Evolutionary conservation across 1,139 yeast genomes (phyloP).

Genomic region (Yarrowia galli): DNA sequence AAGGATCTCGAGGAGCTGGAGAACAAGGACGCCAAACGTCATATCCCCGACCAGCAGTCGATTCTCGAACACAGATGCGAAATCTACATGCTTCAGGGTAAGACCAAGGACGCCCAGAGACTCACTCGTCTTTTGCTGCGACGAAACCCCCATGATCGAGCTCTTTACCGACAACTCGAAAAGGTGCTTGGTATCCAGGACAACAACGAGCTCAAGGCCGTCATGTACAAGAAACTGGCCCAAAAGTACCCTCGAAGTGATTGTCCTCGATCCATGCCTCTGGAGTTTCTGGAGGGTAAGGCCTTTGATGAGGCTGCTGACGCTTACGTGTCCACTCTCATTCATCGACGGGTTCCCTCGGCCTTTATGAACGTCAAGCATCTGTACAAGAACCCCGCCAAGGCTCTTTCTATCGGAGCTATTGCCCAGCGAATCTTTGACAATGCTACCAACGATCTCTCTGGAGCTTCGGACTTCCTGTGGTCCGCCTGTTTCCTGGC

Average conservation of each 20-base stretch:
- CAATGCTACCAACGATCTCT: slow-evolving; percentile 41
- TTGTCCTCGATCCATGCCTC: slow-evolving; percentile 78
- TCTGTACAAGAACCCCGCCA: slow-evolving; percentile 63
- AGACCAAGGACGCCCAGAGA: slow-evolving; percentile 66
- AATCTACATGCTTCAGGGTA: slow-evolving; percentile 58
- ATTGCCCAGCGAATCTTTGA: slow-evolving; percentile 61
- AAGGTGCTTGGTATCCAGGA: slow-evolving; percentile 57
- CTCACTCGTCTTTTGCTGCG: slow-evolving; percentile 74
- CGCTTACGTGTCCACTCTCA: slow-evolving; percentile 64
- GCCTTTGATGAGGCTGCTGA: slow-evolving; percentile 57
- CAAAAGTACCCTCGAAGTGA: slow-evolving; percentile 83
- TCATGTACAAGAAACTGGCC: slow-evolving; percentile 67
- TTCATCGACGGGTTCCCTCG: slow-evolving; percentile 87
- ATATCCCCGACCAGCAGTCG: slow-evolving; percentile 69
- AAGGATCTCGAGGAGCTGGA: slow-evolving; percentile 62
- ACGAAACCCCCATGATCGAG: slow-evolving; percentile 83
- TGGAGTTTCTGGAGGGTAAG: slow-evolving; percentile 71
- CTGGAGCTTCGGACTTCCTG: slow-evolving; percentile 62
- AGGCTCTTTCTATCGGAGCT: slow-evolving; percentile 59
- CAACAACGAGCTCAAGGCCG: slow-evolving; percentile 45
- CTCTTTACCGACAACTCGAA: slow-evolving; percentile 73
- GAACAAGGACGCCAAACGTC: slow-evolving; percentile 48
- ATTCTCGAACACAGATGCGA: slow-evolving; percentile 72
- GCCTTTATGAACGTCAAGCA: slow-evolving; percentile 87
- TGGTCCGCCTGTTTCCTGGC: slow-evolving; percentile 87